Evolutionary conservation across 208 protist species (phyloP).

Genomic region (Herpetomonas tarakana): DNA sequence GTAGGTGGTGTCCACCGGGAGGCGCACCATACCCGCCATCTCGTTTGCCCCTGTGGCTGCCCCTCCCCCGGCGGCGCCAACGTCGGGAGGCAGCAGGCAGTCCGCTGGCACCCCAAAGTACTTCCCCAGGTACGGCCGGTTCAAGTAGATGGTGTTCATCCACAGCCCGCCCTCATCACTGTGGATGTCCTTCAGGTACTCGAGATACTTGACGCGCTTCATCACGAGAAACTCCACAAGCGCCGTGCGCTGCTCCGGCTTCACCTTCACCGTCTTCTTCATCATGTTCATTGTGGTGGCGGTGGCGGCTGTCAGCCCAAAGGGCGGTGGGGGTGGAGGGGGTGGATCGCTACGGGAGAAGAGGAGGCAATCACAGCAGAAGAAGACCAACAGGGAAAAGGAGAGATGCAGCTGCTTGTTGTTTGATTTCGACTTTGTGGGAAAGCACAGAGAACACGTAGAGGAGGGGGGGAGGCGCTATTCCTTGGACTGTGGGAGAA

Average conservation of each 20-base stretch:
- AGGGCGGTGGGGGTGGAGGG: background rate
- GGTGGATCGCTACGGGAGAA: too few species aligned
- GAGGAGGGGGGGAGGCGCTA: too few species aligned
- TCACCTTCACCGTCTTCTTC: slow-evolving; percentile 55
- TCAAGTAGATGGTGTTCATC: slow-evolving; percentile 70
- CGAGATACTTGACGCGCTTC: slow-evolving; percentile 64
- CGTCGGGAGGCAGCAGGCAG: background rate
- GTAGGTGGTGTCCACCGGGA: slow-evolving; percentile 1
- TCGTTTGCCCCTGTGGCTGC: background rate
- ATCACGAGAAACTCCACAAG: slow-evolving; percentile 61
- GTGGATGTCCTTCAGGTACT: slow-evolving; percentile 67
- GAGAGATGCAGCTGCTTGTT: too few species aligned
- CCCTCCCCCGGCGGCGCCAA: background rate
- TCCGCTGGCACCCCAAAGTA: slow-evolving; percentile 5
- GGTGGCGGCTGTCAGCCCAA: background rate
- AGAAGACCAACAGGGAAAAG: too few species aligned
- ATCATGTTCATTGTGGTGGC: slow-evolving; percentile 12
- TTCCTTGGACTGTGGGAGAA: too few species aligned
- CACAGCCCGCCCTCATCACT: slow-evolving; percentile 56
- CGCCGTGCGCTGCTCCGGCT: slow-evolving; percentile 35
- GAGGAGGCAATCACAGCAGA: too few species aligned
- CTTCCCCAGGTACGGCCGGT: slow-evolving; percentile 18
- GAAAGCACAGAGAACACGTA: too few species aligned
- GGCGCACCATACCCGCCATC: slow-evolving; percentile 1
- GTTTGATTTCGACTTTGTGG: too few species aligned